Evolutionary conservation across 257 asterid species (phyloP), one percentile per base, ranked within the genome.

Genomic region (Orobanche coerulescens): DNA sequence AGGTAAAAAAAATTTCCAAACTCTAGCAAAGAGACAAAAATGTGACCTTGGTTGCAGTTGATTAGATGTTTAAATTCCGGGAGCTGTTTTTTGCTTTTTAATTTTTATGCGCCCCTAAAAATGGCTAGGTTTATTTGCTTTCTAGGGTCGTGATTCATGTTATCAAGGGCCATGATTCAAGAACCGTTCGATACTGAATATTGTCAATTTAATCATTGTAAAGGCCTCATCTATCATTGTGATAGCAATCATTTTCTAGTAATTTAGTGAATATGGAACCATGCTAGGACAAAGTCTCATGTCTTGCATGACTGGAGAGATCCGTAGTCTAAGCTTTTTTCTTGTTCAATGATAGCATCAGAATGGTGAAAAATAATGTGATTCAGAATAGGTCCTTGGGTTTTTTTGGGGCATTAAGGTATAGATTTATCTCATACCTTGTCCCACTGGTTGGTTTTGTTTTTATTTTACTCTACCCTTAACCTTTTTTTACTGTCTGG

Each of bases 401-500:
- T 6, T 43, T 36, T n/a, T n/a, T 66, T 58, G 44, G 19, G 69
- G 50, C 51, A 33, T 49, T 31, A 30, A 40, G 46, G 61, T 55
- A 52, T 59, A 33, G 34, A 25, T 62, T 61, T 47, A 59, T 58
- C 64, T 53, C 8, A 36, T 14, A 18, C n/a, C 55, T 31, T 50
- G 49, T 56, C 64, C 9, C 51, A n/a, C n/a, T 61, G 62, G n/a
- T 18, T 24, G 50, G 36, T 2, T 2, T 30, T 30, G 36, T 30
- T 36, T 55, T 49, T 16, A 46, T 56, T 20, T 18, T 20, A 47
- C n/a, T 40, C 33, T 60, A 30, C 44, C 43, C 26, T 61, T 36
- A 20, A 59, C 55, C 51, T 51, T 63, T 14, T 4, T 28, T 70
- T 58, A 73, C 57, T 73, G 61, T 56, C 28, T 50, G 53, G 31